Evolutionary conservation across 1,139 yeast species (phyloP).

Genomic region (Candida tropicalis): DNA sequence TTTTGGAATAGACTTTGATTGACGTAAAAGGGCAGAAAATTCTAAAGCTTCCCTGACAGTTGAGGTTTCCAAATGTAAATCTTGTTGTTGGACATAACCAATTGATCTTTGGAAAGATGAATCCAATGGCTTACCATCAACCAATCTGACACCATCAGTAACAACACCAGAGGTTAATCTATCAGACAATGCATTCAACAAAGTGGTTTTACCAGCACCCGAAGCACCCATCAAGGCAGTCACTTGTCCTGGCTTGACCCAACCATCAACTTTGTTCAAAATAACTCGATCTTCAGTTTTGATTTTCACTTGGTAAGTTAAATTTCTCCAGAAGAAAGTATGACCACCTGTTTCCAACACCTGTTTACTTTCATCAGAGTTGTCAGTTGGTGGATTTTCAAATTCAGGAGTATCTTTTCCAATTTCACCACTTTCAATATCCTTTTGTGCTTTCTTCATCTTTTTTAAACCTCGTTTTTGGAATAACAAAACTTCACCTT

Average conservation of each 20-base stretch:
- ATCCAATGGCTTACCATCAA: conserved; percentile 35
- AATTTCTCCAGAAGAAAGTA: conserved; percentile 79
- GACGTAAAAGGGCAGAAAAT: conserved; percentile 41
- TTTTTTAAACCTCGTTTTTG: conserved; percentile 18
- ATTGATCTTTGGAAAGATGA: conserved; percentile 42
- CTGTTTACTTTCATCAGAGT: conserved; percentile 48
- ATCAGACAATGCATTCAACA: conserved; percentile 37
- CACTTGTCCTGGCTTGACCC: conserved; percentile 40
- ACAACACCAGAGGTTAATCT: conserved; percentile 39
- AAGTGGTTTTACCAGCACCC: conserved; percentile 41
- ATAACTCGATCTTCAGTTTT: conserved; percentile 65
- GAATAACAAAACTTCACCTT: conserved; percentile 78
- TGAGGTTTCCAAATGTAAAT: conserved; percentile 38
- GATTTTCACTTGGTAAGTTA: conserved; percentile 71
- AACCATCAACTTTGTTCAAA: conserved; percentile 72
- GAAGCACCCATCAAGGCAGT: conserved; percentile 38
- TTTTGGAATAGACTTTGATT: conserved; percentile 31
- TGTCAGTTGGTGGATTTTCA: conserved; percentile 29
- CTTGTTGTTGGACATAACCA: conserved; percentile 46
- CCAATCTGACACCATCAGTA: conserved; percentile 40
- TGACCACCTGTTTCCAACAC: conserved; percentile 40
- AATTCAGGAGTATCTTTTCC: conserved; percentile 15
- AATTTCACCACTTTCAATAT: conserved; percentile 12
- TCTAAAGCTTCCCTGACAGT: conserved; percentile 43
- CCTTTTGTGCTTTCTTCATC: conserved; percentile 8